phyloP scores from a whole-genome alignment of 2,329 filamentous ascomycete genomes.

The Neofusicoccum sp. region DNA sequence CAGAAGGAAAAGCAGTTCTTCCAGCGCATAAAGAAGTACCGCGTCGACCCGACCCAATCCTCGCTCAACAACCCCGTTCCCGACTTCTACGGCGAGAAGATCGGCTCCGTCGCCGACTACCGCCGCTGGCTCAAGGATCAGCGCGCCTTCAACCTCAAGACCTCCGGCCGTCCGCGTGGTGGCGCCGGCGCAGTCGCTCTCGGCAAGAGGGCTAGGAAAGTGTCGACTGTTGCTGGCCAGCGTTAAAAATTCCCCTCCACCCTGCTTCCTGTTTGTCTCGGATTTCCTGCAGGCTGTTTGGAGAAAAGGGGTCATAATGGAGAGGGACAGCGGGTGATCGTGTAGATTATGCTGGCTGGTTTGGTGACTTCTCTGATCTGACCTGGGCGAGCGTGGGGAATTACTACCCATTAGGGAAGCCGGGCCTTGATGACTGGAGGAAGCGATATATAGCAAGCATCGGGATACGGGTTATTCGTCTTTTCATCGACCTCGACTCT shows the following conservation, averaged over 20 bases:
- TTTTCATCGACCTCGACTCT: not conserved
- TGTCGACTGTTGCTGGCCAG: not conserved
- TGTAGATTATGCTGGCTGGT: too few species aligned
- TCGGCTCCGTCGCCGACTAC: constrained; percentile 88
- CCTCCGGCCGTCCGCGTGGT: constrained; percentile 56
- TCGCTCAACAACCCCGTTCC: constrained; percentile 91
- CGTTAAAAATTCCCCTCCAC: not conserved
- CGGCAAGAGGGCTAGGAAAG: constrained; percentile 3
- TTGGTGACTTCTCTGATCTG: too few species aligned
- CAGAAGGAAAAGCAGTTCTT: constrained; percentile 96
- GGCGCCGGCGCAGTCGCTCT: constrained; percentile 46
- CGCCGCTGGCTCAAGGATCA: constrained; percentile 97
- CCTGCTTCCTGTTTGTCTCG: not conserved
- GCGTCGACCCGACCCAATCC: constrained; percentile 87
- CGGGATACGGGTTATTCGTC: not conserved
- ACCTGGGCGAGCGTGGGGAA: too few species aligned
- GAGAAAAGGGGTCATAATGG: too few species aligned
- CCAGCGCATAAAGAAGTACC: constrained; percentile 84
- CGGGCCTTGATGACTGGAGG: too few species aligned
- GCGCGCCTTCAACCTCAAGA: constrained; percentile 87
- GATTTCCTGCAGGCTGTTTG: too few species aligned
- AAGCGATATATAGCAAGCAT: not conserved
- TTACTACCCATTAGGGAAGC: too few species aligned
- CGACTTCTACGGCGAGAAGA: constrained; percentile 99
- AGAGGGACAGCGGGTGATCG: too few species aligned